phyloP scores from a whole-genome alignment of 2,329 filamentous ascomycete species.

The Atkinsonella hypoxylon region DNA sequence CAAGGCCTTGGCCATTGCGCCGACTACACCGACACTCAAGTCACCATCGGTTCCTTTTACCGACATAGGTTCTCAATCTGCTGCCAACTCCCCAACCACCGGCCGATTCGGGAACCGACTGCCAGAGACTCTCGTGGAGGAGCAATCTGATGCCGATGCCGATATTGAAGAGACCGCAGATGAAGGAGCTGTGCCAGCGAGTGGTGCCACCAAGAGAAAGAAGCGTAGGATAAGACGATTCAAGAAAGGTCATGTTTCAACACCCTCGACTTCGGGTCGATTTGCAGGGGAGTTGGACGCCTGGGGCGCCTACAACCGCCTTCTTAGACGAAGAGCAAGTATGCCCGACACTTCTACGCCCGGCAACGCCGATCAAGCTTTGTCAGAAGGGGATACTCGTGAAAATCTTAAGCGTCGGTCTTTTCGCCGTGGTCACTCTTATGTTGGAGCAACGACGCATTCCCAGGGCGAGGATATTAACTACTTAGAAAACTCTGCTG shows the following conservation, averaged over 20 bases:
- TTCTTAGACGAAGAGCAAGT: slow-evolving; percentile 53
- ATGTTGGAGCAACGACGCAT: slow-evolving; percentile 38
- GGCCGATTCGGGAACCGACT: slow-evolving; percentile 34
- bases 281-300: slow-evolving; percentile 29
- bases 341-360: slow-evolving; percentile 41
- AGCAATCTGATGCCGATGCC: slow-evolving; percentile 26
- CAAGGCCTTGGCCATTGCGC: slow-evolving; percentile 54
- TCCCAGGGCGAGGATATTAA: slow-evolving; percentile 34
- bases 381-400: slow-evolving; percentile 66
- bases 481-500: slow-evolving; percentile 38
- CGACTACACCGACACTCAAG: slow-evolving; percentile 35
- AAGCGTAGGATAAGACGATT: slow-evolving; percentile 52
- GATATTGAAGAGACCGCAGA: slow-evolving; percentile 56
- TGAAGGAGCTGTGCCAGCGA: slow-evolving; percentile 44
- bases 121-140: slow-evolving; percentile 41
- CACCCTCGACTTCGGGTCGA: slow-evolving; percentile 51
- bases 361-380: slow-evolving; percentile 44
- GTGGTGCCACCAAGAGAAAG: slow-evolving; percentile 30
- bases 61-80: slow-evolving; percentile 28
- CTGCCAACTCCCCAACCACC: slow-evolving; percentile 35
- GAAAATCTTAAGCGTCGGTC: slow-evolving; percentile 41
- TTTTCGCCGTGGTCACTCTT: slow-evolving; percentile 46
- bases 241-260: slow-evolving; percentile 44
- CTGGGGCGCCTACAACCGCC: slow-evolving; percentile 28
- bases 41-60: slow-evolving; percentile 19